Conservation (phyloP, 257 asterid genomes). For the Lantana camara region DNA sequence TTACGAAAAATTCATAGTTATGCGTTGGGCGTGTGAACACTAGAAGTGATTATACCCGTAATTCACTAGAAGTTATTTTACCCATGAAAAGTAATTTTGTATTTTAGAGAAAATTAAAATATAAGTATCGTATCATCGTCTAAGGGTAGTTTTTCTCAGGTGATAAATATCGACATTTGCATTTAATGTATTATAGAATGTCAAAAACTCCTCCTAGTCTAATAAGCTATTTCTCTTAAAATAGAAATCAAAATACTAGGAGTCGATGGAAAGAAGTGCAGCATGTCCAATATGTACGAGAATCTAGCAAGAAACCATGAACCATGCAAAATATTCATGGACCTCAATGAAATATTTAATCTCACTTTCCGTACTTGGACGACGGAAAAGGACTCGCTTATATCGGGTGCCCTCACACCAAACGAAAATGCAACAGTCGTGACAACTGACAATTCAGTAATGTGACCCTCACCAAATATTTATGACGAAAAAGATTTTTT, state of each 20-base stretch:
- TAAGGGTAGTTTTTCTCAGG: no score
- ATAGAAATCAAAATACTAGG: slow-evolving; percentile 19
- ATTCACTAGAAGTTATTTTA: no score
- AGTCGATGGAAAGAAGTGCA: not conserved
- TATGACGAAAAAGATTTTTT: no score
- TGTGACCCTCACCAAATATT: not conserved
- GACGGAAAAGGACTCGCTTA: not conserved
- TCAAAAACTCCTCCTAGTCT: not conserved
- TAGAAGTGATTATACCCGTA: no score
- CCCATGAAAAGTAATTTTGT: no score
- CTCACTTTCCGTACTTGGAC: slow-evolving; percentile 6
- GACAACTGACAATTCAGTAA: no score
- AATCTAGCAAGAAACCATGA: not conserved
- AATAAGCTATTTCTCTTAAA: slow-evolving; percentile 15
- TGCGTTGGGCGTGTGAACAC: not conserved
- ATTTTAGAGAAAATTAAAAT: no score
- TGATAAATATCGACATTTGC: not conserved
- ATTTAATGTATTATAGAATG: not conserved
- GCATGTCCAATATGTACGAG: not conserved
- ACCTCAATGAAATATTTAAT: not conserved
- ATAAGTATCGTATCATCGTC: not conserved
- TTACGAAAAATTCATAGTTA: no score
- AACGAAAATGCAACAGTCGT: no score
- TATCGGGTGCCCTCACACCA: not conserved
- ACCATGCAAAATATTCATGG: not conserved